Evolutionary conservation across 139 green algal species (phyloP).

Genomic region (Yamagishiella unicocca): DNA sequence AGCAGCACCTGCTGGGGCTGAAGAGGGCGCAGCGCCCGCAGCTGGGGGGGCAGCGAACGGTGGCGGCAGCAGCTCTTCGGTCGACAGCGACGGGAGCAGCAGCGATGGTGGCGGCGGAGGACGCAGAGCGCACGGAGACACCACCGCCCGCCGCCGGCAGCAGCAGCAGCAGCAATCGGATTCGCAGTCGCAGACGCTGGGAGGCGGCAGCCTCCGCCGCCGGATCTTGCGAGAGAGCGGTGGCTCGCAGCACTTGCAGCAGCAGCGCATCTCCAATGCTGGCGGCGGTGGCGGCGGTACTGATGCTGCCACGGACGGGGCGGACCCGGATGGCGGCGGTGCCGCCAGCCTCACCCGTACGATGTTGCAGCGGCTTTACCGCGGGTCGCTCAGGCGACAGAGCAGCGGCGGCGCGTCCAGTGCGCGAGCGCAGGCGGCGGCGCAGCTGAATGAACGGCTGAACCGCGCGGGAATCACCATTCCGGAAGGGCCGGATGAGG

Average conservation of each 20-base stretch:
- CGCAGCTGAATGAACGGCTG: not conserved
- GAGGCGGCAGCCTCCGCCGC: no score
- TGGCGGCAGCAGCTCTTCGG: no score
- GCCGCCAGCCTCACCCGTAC: not conserved
- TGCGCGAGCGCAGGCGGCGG: not conserved
- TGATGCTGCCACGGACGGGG: not conserved
- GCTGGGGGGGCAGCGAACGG: no score
- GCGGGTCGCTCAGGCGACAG: not conserved
- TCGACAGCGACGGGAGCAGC: not conserved
- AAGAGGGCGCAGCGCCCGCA: no score
- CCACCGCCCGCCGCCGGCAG: no score
- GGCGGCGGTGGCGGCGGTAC: not conserved
- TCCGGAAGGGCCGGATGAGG: conserved; percentile 3
- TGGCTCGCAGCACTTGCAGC: no score
- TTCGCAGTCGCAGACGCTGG: no score
- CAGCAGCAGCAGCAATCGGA: no score
- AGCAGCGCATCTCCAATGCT: not conserved
- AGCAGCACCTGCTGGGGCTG: not conserved
- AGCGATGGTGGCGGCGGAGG: no score
- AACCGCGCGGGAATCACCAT: conserved; percentile 25
- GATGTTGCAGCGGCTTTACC: conserved; percentile 19
- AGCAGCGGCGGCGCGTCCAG: not conserved
- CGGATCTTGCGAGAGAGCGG: no score
- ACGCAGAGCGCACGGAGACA: no score
- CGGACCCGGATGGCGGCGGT: not conserved